Base-by-base conservation (phyloP, 441 rosid genomes). In the Gossypium davidsonii region DNA sequence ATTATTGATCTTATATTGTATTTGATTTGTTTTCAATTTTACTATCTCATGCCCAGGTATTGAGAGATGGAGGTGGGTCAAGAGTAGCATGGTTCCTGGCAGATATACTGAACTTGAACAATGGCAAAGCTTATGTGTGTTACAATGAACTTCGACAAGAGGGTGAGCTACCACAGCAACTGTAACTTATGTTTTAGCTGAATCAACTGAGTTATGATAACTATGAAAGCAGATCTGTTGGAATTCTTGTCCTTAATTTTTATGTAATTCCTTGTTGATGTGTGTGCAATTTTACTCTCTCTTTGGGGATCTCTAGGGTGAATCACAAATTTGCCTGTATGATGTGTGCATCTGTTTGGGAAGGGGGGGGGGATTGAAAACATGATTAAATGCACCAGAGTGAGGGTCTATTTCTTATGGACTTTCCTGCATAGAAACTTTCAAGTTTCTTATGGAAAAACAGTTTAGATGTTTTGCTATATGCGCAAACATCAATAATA, bases 41-140 rank as follows among this genome's bases (percentile, higher is more conserved):
- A 53, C 65, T 55, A 28, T 17, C 28, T 63, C 11, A 51, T 48
- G 25, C 67, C 46, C 74, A 96, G 99, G 96, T 93, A 83, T 90
- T 86, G 79, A 91, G 89, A 83, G 91, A 90, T 76, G 92, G 88
- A 15, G 75, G 76, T 83, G 89, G 86, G 74, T 79, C 78, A 70
- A 88, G 83, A 84, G 85, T 86, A 6, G 93, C 93, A 57, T 96
- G 99, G 99, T 96, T 85, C 82, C 71, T 85, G 4, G 99, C 97
- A 70, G 85, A 83, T 77, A 90, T 93, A 61, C 74, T 88, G 83
- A 78, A 85, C 78, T 78, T 93, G 82, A 85, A 85, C 81, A 92
- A 88, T 81, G 97, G 87, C 74, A 89, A 85, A 78, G 99, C 94
- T 76, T 81, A 79, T 79, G 97, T 96, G 62, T 67, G 87, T 77